Base-by-base conservation (phyloP, 345 rosid genomes). In the Rhodamnia rubescens region DNA sequence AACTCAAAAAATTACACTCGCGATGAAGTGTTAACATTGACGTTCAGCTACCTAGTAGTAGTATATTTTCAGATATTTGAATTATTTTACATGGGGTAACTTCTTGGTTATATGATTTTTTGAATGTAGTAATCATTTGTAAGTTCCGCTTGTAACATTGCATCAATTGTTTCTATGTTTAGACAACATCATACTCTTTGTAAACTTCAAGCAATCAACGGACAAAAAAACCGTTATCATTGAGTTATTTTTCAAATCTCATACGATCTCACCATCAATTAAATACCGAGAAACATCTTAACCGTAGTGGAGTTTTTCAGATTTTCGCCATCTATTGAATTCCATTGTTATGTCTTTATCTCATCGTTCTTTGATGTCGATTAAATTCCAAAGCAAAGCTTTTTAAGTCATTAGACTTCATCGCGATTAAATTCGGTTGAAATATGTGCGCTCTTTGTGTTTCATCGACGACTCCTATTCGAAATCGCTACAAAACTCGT, bases 231-330 rank as follows among this genome's bases (percentile, higher is more conserved):
- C 8, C 12, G 36, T n/a, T 13, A 59, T 7, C 69, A 12, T 58
- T 6, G 16, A 1, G 1, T 57, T 26, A 58, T 29, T 58, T 58
- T 58, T 16, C 69, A 58, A 58, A 59, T 59, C 50, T 8, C 50
- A 2, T 47, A 9, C 50, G 8, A 13, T n/a, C 27, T 59, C 1
- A n/a, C 27, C 5, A 1, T n/a, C 2, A 0, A n/a, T 59, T n/a
- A 59, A 12, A n/a, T n/a, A n/a, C 15, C 16, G 15, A n/a, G 18
- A 3, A 13, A 15, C 27, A 59, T 59, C 18, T 0, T 58, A 58
- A 9, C 13, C 13, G 36, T n/a, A 58, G 36, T 32, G 18, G n/a
- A 58, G 18, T 32, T 58, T 58, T 6, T n/a, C 20, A 0, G 4
- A n/a, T 59, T 29, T 58, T 58, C 27, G 8, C 6, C 15, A 7